A percentile compares a stretch with the other conserved stretches of the same genome.
Evolutionary conservation across 1,284 basidiomycete genomes (phyloP).

Genomic region (Austroboletus novae-zelandiae): DNA sequence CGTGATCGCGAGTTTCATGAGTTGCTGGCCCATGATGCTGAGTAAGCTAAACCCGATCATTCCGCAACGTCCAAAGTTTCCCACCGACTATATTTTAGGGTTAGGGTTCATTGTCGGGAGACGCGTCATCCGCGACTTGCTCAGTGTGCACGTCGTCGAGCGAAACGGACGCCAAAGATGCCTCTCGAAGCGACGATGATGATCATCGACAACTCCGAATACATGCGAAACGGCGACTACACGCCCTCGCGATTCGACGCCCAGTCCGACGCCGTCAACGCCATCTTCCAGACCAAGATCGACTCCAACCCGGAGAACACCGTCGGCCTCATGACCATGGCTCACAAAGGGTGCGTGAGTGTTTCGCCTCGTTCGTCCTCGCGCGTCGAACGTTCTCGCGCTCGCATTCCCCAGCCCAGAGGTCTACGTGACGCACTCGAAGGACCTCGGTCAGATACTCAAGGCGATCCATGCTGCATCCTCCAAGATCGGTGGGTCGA

Average conservation of each 20-base stretch:
- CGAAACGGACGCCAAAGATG: slow-evolving; percentile 54
- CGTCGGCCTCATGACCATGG: slow-evolving; percentile 98
- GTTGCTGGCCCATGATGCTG: too few relatives aligned
- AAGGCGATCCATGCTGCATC: slow-evolving; percentile 72
- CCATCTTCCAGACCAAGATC: slow-evolving; percentile 91
- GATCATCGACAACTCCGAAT: slow-evolving; percentile 92
- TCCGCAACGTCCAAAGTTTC: too few relatives aligned
- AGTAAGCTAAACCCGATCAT: too few relatives aligned
- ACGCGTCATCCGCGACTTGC: slow-evolving; percentile 22
- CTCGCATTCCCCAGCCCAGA: slow-evolving; percentile 63
- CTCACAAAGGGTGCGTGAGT: slow-evolving; percentile 77
- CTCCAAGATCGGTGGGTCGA: slow-evolving; percentile 71
- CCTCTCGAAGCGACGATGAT: slow-evolving; percentile 93
- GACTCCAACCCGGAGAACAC: slow-evolving; percentile 97
- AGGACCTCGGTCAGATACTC: slow-evolving; percentile 91
- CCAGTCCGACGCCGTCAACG: slow-evolving; percentile 89
- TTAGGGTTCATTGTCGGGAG: slow-evolving; percentile 10
- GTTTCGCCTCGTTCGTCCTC: neutral
- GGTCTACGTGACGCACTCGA: slow-evolving; percentile 93
- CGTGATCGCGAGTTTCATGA: too few relatives aligned
- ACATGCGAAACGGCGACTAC: slow-evolving; percentile 97
- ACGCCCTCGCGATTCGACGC: slow-evolving; percentile 85
- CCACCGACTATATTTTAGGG: neutral
- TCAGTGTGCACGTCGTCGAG: slow-evolving; percentile 20
- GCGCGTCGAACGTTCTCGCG: neutral